phyloP scores from a whole-genome alignment of 1,284 basidiomycete genomes.

The Sporisorium iseilematis-ciliati region DNA sequence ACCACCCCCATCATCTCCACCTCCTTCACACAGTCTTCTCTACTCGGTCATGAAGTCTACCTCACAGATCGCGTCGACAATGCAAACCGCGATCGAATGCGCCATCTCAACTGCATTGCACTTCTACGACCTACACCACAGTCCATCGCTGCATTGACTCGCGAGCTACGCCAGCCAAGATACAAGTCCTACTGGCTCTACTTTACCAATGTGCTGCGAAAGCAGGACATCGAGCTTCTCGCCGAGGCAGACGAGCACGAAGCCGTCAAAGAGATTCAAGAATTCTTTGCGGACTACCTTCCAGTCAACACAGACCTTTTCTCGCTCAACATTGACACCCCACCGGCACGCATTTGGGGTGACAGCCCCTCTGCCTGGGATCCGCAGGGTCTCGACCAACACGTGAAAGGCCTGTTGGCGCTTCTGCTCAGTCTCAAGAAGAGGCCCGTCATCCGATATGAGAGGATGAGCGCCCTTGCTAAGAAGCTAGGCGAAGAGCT shows the following conservation, averaged over 20 bases:
- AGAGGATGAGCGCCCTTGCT: conserved; percentile 91
- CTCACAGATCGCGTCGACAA: conserved; percentile 98
- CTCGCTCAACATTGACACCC: conserved; percentile 76
- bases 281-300: conserved; percentile 68
- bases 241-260: conserved; percentile 96
- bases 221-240: conserved; percentile 89
- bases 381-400: conserved; percentile 80
- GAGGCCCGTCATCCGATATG: conserved; percentile 92
- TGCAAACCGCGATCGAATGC: conserved; percentile 74
- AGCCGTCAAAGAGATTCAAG: conserved; percentile 86
- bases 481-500: conserved; percentile 89
- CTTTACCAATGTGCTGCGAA: conserved; percentile 92
- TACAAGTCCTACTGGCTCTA: conserved; percentile 90
- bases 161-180: conserved; percentile 82
- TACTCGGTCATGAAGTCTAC: conserved; percentile 97
- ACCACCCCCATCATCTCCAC: conserved; percentile 98
- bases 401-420: conserved; percentile 85
- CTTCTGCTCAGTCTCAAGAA: conserved; percentile 95
- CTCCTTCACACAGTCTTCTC: conserved; percentile 90
- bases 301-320: conserved; percentile 81
- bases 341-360: conserved; percentile 76
- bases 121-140: conserved; percentile 85
- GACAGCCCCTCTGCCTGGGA: conserved; percentile 76
- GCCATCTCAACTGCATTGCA: conserved; percentile 96
- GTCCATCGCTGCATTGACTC: conserved; percentile 83